Conservation (phyloP, 2,329 filamentous ascomycete genomes). For the Elsinoe fawcettii region DNA sequence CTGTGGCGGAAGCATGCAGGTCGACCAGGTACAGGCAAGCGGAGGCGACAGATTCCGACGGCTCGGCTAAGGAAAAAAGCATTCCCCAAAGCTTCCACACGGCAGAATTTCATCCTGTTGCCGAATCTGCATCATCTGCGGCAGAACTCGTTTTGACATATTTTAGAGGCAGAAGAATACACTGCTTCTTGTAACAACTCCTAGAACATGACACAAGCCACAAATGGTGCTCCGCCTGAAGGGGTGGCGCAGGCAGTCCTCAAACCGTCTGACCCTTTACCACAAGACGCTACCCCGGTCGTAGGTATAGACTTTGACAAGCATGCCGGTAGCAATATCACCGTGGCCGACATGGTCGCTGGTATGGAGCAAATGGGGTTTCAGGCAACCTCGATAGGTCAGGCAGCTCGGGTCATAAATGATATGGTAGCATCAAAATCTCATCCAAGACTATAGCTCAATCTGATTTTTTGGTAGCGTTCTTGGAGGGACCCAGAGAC, state of each 20-base stretch:
- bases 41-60: not conserved
- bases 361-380: constrained; percentile 84
- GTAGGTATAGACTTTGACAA: constrained; percentile 89
- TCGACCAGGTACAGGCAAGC: not conserved
- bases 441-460: not conserved
- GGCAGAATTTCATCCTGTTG: not conserved
- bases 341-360: constrained; percentile 73
- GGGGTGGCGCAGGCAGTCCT: constrained; percentile 68
- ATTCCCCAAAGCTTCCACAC: not conserved
- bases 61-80: not conserved
- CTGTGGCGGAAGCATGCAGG: not conserved
- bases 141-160: not conserved
- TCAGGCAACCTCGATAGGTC: constrained; percentile 70
- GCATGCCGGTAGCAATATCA: constrained; percentile 65
- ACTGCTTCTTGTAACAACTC: not conserved
- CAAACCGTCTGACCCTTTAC: constrained; percentile 73
- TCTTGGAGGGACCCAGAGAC: constrained; percentile 75
- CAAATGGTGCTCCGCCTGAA: constrained; percentile 35
- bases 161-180: not conserved
- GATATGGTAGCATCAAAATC: constrained; percentile 64
- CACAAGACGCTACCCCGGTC: constrained; percentile 69
- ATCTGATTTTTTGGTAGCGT: constrained; percentile 44
- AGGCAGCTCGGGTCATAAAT: constrained; percentile 87
- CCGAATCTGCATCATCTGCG: not conserved
- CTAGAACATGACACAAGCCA: not conserved